A percentile compares a stretch with the other conserved stretches of the same genome.
Evolutionary conservation across 345 rosid genomes (phyloP).

Genomic region (Mangifera indica): DNA sequence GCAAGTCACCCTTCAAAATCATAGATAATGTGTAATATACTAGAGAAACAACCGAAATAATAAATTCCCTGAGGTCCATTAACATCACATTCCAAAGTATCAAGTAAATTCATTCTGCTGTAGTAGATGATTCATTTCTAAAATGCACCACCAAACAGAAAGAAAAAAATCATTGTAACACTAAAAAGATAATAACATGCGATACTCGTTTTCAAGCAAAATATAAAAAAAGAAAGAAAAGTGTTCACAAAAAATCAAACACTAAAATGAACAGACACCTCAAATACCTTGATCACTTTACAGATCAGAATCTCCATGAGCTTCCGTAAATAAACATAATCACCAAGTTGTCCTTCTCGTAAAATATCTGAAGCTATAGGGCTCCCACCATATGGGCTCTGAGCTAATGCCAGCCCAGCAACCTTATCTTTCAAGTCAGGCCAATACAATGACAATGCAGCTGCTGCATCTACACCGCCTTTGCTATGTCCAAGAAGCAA

Average conservation of each 20-base stretch:
- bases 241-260: background rate
- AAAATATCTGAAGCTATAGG: slow-evolving; percentile 93
- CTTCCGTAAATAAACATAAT: slow-evolving; percentile 73
- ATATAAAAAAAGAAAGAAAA: background rate
- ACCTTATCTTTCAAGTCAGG: slow-evolving; percentile 94
- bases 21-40: background rate
- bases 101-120: background rate
- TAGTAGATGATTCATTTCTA: background rate
- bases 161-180: background rate
- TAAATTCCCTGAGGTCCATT: background rate
- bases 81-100: background rate
- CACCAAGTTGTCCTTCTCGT: slow-evolving; percentile 95
- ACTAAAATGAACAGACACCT: background rate
- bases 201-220: background rate
- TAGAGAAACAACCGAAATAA: background rate
- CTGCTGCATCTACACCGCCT: slow-evolving; percentile 97
- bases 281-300: slow-evolving; percentile 82
- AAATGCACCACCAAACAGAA: background rate
- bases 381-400: slow-evolving; percentile 94
- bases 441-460: slow-evolving; percentile 92
- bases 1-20: slow-evolving; percentile 75
- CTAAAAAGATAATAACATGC: background rate
- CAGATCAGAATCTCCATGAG: slow-evolving; percentile 87
- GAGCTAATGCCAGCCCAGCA: slow-evolving; percentile 84
- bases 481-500: slow-evolving; percentile 97